Percentiles rank a stretch among this genome's conserved stretches.
phyloP scores from a whole-genome alignment of 2,329 filamentous ascomycete species.

The Thielaviopsis ethacetica region DNA sequence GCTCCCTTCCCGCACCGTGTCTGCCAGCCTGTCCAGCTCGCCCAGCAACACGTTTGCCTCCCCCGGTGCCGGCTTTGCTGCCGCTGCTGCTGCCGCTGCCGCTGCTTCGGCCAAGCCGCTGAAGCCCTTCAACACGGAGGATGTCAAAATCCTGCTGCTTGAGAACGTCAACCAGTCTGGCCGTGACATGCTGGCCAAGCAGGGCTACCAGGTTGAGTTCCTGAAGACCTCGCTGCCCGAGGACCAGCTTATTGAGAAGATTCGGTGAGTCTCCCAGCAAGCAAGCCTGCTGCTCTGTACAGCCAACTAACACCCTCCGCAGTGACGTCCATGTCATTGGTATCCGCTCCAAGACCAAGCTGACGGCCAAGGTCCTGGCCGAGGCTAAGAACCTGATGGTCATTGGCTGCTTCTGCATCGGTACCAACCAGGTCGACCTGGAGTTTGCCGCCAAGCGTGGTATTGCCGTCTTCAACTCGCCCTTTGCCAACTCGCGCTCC shows the following conservation, averaged over 20 bases:
- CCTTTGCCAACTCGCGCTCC: conserved; percentile 93
- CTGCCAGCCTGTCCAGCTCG: conserved; percentile 53
- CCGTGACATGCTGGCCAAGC: conserved; percentile 59
- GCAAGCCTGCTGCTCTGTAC: not conserved
- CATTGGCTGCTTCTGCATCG: conserved; percentile 96
- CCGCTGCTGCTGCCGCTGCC: conserved; percentile 14
- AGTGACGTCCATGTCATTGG: conserved; percentile 95
- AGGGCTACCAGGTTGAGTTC: conserved; percentile 93
- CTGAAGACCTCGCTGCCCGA: conserved; percentile 81
- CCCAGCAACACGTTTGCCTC: conserved; percentile 62
- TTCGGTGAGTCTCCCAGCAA: conserved; percentile 42
- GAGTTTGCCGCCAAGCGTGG: conserved; percentile 68
- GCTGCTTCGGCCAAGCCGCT: conserved; percentile 50
- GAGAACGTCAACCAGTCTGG: conserved; percentile 95
- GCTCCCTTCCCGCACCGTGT: conserved; percentile 26
- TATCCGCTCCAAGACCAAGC: conserved; percentile 94
- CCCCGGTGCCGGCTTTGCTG: conserved; percentile 34
- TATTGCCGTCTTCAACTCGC: conserved; percentile 97
- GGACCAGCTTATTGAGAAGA: conserved; percentile 91
- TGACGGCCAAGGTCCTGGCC: conserved; percentile 67
- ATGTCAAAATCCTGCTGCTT: conserved; percentile 88
- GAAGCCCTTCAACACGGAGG: conserved; percentile 88
- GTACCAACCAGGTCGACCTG: conserved; percentile 88
- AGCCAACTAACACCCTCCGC: not conserved
- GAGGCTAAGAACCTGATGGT: conserved; percentile 91